These are phyloP conservation scores for Delonix regia DNA, from an alignment of 306 rosid genomes.

Conservation along the genomic window DNA sequence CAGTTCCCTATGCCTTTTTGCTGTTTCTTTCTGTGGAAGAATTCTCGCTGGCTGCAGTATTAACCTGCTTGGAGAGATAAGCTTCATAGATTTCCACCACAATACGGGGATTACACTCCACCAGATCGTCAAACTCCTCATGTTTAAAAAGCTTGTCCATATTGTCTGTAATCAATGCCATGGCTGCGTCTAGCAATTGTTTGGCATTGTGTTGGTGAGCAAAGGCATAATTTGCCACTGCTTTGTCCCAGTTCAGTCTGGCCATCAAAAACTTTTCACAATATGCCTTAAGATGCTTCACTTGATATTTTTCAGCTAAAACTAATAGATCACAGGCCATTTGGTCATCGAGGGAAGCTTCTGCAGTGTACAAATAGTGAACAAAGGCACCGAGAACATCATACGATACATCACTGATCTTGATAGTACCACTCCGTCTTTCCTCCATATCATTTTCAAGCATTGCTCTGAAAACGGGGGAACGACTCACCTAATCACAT, in stretches of 20 bases:
- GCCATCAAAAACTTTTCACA: conserved; percentile 76
- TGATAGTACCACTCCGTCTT: conserved; percentile 80
- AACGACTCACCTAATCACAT: conserved; percentile 62
- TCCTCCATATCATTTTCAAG: conserved; percentile 87
- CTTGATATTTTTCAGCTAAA: conserved; percentile 80
- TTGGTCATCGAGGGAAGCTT: conserved; percentile 70
- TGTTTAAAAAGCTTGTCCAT: conserved; percentile 61
- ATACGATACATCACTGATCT: conserved; percentile 68
- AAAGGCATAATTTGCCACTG: conserved; percentile 58
- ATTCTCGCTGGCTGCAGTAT: conserved; percentile 62
- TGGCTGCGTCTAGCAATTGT: conserved; percentile 60
- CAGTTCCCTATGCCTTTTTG: neutral
- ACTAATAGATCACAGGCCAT: conserved; percentile 71
- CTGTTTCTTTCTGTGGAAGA: conserved; percentile 29
- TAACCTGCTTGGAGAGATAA: conserved; percentile 65
- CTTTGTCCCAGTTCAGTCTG: conserved; percentile 68
- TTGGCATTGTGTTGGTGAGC: conserved; percentile 79
- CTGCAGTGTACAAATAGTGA: conserved; percentile 75
- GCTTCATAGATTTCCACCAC: conserved; percentile 81
- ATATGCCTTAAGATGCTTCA: conserved; percentile 70
- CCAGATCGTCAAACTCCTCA: conserved; percentile 68
- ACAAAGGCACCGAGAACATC: conserved; percentile 79
- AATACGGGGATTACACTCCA: conserved; percentile 71
- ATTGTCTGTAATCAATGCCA: conserved; percentile 64
- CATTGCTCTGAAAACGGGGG: conserved; percentile 88